A percentile compares a stretch with the other conserved stretches of the same genome.
Evolutionary conservation across 1,284 basidiomycete genomes (phyloP).

Genomic region (Calocybe gambosa): DNA sequence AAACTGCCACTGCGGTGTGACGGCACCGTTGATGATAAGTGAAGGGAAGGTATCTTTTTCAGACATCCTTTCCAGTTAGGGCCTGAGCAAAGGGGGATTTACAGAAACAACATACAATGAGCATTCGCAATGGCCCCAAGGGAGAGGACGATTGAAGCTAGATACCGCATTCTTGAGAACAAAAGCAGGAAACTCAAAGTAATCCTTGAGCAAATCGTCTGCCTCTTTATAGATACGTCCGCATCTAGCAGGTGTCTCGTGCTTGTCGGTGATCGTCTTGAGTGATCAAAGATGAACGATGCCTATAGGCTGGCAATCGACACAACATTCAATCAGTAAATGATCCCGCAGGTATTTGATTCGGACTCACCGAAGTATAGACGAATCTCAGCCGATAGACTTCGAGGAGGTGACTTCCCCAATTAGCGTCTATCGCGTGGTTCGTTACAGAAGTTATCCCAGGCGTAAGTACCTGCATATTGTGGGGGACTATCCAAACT

Average conservation of each 20-base stretch:
- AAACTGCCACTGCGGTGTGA: slow-evolving; percentile 32
- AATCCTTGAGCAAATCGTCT: neutral
- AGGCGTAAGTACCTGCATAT: too few relatives aligned
- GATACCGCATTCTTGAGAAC: neutral
- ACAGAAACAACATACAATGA: slow-evolving; percentile 21
- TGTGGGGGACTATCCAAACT: too few relatives aligned
- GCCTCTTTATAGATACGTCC: neutral
- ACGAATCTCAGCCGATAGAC: neutral
- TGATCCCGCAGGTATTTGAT: neutral
- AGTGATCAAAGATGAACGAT: neutral
- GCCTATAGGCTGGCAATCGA: neutral
- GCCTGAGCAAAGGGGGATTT: neutral
- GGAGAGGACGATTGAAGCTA: neutral
- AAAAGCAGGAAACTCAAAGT: neutral
- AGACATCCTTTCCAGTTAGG: neutral
- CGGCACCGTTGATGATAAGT: slow-evolving; percentile 32
- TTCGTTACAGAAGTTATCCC: too few relatives aligned
- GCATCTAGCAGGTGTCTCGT: neutral
- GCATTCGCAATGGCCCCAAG: slow-evolving; percentile 12
- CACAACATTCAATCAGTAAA: neutral
- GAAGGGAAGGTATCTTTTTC: slow-evolving; percentile 34
- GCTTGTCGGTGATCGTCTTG: neutral
- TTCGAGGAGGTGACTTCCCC: too few relatives aligned
- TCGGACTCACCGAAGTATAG: slow-evolving; percentile 1
- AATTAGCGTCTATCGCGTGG: too few relatives aligned